Evolutionary conservation across 2,329 filamentous ascomycete species (phyloP).

Genomic region (Talaromyces sp.): DNA sequence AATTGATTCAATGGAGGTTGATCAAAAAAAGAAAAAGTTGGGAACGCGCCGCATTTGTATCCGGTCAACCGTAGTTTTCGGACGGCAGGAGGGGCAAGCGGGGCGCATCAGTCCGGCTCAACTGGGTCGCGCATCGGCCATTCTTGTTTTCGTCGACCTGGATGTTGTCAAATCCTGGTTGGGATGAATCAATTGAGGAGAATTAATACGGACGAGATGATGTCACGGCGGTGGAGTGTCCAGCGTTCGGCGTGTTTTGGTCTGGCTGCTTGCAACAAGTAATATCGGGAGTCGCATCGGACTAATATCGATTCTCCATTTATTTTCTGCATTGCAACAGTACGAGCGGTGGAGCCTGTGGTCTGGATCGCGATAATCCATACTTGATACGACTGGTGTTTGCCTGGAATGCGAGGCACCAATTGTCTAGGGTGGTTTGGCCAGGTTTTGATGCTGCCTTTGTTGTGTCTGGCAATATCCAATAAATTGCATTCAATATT

Average conservation of each 20-base stretch:
- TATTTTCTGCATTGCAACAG: not conserved
- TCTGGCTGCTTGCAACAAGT: not conserved
- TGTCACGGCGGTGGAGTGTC: not conserved
- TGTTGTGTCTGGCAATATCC: too few relatives aligned
- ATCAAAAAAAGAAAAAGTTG: not conserved
- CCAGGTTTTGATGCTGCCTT: not conserved
- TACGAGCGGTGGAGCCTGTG: not conserved
- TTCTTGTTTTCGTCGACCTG: not conserved
- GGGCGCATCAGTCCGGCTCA: not conserved
- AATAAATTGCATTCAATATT: too few relatives aligned
- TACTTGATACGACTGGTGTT: not conserved
- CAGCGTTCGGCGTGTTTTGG: not conserved
- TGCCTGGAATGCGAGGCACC: not conserved
- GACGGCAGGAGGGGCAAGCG: not conserved
- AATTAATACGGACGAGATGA: not conserved
- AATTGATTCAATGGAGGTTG: not conserved
- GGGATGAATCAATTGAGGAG: not conserved
- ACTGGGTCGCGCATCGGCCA: not conserved
- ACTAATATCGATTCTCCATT: not conserved
- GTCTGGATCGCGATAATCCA: not conserved
- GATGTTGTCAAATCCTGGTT: not conserved
- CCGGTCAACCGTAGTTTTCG: not conserved
- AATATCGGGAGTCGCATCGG: not conserved
- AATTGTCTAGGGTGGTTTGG: not conserved
- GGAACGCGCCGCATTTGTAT: not conserved